A percentile compares a stretch with the other conserved stretches of the same genome.
These are phyloP conservation scores for Ogataea parapolymorpha DNA, from an alignment of 805 yeast genomes.

Conservation along the genomic window DNA sequence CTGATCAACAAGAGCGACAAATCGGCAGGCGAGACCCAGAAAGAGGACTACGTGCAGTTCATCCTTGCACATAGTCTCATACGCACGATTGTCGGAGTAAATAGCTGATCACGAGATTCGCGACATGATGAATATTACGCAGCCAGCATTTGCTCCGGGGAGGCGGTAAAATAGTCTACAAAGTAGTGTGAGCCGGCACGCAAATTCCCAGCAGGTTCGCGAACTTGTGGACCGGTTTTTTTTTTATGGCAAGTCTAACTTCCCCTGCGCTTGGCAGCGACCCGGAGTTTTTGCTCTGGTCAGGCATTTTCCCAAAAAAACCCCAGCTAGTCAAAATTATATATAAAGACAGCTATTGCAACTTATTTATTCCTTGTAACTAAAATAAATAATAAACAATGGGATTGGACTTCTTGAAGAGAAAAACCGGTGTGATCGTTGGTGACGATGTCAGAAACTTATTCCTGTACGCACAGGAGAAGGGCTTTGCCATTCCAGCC, in stretches of 20 bases:
- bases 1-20: conserved; percentile 19
- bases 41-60: conserved; percentile 12
- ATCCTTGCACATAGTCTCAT: conserved; percentile 18
- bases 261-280: conserved; percentile 17
- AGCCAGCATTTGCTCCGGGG: not conserved
- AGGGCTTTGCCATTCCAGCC: conserved; percentile 97
- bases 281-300: conserved; percentile 22
- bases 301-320: conserved; percentile 3
- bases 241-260: conserved; percentile 4
- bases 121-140: not conserved
- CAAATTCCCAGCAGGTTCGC: conserved; percentile 2
- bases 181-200: conserved; percentile 1
- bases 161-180: conserved; percentile 6
- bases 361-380: conserved; percentile 1
- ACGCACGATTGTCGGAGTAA: conserved; percentile 12
- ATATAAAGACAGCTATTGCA: conserved; percentile 8
- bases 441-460: conserved; percentile 91
- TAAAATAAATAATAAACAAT: conserved; percentile 13
- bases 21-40: conserved; percentile 14
- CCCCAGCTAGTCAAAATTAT: conserved; percentile 1
- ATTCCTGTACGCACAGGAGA: conserved; percentile 89
- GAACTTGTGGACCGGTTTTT: conserved; percentile 4
- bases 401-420: conserved; percentile 64
- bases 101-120: conserved; percentile 7
- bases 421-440: conserved; percentile 97